Evolutionary conservation across 164 flowering plant genomes (phyloP), one percentile per base, ranked within the genome.

Genomic region (Akebia trifoliata): DNA sequence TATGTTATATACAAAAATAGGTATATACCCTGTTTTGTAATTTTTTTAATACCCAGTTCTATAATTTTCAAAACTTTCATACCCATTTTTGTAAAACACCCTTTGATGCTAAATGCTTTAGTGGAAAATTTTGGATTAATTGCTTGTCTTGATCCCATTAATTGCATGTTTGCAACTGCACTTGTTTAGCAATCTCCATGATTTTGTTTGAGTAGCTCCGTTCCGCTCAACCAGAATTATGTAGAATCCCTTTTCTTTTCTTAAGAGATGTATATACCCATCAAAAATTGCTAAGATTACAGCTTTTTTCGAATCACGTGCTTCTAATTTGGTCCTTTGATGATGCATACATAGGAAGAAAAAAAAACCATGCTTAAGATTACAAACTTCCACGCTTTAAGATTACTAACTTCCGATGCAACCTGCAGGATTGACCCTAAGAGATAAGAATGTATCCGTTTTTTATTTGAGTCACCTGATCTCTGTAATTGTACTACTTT

Each of bases 311-410:
- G 42, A 54, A 48, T 48, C 10, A 51, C 36, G 37, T 63, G 20
- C 60, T 72, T 70, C 69, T 53, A 68, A 63, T 26, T 15, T 20
- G 44, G 21, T 54, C 63, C 15, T 74, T 72, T 66, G 57, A 29
- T 73, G 72, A 59, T 70, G 61, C 55, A 50, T 69, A 53, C 62
- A 71, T 74, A 69, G 76, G 68, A n/a, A n/a, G n/a, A n/a, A n/a
- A n/a, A n/a, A 72, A 55, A 60, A 50, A 35, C 57, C 67, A 39
- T 56, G 50, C 59, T 46, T 65, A 72, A 63, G 73, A 71, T 68
- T 60, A 57, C 59, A 62, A 66, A 59, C 57, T 65, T 51, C 69
- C 44, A n/a, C n/a, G n/a, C n/a, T n/a, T 66, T 51, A 72, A 63
- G 73, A 71, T 68, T 60, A 57, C 59, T 59, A 66, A 59, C 57